Evolutionary conservation across 2,329 filamentous ascomycete genomes (phyloP), one percentile per base, ranked within the genome.

Genomic region (Colletotrichum tropicicola): DNA sequence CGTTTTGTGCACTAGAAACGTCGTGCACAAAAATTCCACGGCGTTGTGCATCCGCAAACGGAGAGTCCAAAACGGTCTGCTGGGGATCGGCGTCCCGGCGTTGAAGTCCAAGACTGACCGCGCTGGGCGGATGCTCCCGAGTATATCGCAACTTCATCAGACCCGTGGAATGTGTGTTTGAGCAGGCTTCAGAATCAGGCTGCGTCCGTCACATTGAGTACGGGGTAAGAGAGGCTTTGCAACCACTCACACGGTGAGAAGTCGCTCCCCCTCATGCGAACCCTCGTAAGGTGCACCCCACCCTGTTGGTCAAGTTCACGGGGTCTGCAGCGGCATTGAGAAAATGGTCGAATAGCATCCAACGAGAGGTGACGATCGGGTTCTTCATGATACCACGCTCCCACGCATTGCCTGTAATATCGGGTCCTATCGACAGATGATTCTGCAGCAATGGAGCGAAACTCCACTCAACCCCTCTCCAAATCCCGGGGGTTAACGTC

Each of bases 1-100:
- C 54, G 19, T 15, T 25, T 57, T 27, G 43, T 48, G 54, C 30
- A 57, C 21, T 37, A 21, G 21, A 37, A 57, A 57, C 28, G 41
- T 27, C n/a, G 12, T 53, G 56, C 56, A 53, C 19, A 27, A 60
- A 15, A 57, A 28, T 48, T 30, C 17, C 19, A 9, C n/a, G 25
- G 8, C 9, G 12, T 44, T 47, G 10, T 48, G 30, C 19, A 13
- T 15, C 44, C 32, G 59, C n/a, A 61, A 65, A 65, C 61, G 61
- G 61, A 54, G 3, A 13, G 23, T 25, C 32, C 5, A 9, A 47
- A 57, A 48, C 43, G 43, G 30, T 48, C 39, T 13, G 39, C 17
- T 43, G 39, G n/a, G 15, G 39, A 47, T 52, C 57, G 25, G 19
- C 59, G 52, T 53, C 25, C 28, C 44, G 37, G 32, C 7, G 19